Evolutionary conservation across 257 asterid species (phyloP).

Genomic region (Nemophila menziesii): DNA sequence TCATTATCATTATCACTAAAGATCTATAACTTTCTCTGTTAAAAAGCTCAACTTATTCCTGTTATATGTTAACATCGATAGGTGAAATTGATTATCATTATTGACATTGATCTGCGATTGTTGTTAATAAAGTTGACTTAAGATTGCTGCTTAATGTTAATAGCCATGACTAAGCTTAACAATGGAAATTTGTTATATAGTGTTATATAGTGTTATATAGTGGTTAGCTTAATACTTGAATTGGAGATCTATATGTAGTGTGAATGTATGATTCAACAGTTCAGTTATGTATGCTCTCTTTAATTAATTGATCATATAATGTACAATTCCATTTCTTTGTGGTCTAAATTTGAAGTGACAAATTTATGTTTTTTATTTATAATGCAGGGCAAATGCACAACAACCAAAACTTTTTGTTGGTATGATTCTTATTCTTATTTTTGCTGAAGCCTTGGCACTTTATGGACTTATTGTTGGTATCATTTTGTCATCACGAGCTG

Average conservation of each 20-base stretch:
- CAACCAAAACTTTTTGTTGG: conserved; percentile 72
- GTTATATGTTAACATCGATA: too few relatives aligned
- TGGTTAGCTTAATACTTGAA: too few relatives aligned
- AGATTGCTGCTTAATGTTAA: neutral
- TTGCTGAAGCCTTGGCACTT: conserved; percentile 66
- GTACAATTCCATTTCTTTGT: neutral
- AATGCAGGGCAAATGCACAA: conserved; percentile 61
- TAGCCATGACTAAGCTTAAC: too few relatives aligned
- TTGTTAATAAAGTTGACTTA: neutral
- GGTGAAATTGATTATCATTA: neutral
- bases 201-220: too few relatives aligned
- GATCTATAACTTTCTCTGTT: neutral
- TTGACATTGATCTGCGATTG: neutral
- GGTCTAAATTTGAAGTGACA: neutral
- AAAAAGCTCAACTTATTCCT: neutral
- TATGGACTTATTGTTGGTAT: conserved; percentile 68
- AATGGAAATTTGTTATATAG: too few relatives aligned
- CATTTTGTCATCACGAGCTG: conserved; percentile 64
- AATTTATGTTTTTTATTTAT: neutral
- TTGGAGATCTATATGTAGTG: too few relatives aligned
- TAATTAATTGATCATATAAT: too few relatives aligned
- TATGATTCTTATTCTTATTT: conserved; percentile 67
- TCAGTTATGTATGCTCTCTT: too few relatives aligned
- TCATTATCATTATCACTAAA: too few relatives aligned
- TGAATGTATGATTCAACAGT: too few relatives aligned